Conservation (phyloP, 2,329 filamentous ascomycete genomes). For the Zymoseptoria brevis region DNA sequence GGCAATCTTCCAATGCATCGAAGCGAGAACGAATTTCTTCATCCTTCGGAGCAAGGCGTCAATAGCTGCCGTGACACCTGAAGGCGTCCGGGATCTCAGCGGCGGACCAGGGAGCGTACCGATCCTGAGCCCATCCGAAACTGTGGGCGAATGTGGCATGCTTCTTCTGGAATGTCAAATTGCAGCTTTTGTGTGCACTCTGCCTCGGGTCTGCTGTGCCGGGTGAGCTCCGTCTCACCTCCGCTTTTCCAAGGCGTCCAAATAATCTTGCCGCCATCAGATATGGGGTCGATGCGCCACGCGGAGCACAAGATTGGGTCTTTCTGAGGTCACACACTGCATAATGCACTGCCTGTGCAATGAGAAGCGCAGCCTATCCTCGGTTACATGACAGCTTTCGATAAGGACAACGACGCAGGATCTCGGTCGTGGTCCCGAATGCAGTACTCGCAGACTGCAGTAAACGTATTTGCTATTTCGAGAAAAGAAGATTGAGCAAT, state of each 20-base stretch:
- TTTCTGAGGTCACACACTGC: neutral
- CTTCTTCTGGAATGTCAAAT: neutral
- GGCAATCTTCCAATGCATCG: neutral
- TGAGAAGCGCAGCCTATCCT: neutral
- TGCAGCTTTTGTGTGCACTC: neutral
- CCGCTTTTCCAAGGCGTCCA: neutral
- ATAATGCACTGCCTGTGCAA: neutral
- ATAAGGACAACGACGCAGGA: neutral
- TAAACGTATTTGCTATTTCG: neutral
- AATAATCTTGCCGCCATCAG: neutral
- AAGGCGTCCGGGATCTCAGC: neutral
- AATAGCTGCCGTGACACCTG: neutral
- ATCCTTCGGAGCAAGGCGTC: neutral
- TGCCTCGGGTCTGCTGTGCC: neutral
- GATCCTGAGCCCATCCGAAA: neutral
- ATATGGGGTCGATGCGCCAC: neutral
- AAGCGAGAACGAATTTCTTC: neutral
- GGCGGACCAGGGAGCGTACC: too few species aligned
- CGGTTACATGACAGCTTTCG: neutral
- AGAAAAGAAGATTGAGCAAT: neutral
- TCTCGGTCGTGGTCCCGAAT: neutral
- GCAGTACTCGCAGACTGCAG: too few species aligned
- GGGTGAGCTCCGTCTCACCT: neutral
- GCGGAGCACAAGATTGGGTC: neutral
- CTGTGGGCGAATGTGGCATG: neutral